A percentile compares a stretch with the other conserved stretches of the same genome.
Evolutionary conservation across 2,329 filamentous ascomycete genomes (phyloP).

Genomic region (Decorospora gaudefroyi): DNA sequence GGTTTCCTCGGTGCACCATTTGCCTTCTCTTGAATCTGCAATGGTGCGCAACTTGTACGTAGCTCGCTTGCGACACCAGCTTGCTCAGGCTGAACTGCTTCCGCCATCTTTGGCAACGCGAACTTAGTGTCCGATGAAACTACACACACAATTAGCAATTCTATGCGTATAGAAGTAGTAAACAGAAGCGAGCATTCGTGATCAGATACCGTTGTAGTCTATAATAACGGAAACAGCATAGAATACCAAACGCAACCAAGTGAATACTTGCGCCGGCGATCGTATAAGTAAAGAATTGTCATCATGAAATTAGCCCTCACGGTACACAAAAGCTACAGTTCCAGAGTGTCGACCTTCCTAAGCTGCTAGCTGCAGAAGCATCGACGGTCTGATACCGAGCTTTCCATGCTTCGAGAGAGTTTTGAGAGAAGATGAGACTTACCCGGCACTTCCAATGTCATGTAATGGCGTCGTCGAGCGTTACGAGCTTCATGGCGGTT

Average conservation of each 20-base stretch:
- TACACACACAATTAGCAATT: constrained; percentile 16
- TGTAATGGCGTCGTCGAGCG: constrained; percentile 15
- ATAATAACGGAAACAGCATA: constrained; percentile 42
- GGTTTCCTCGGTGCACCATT: constrained; percentile 31
- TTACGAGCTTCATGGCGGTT: constrained; percentile 17
- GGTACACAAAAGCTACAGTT: constrained; percentile 1
- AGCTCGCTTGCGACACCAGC: constrained; percentile 10
- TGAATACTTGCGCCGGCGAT: constrained; percentile 36
- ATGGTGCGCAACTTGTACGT: constrained; percentile 11
- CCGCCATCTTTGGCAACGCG: constrained; percentile 19
- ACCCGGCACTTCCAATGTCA: constrained; percentile 17
- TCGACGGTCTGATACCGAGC: no score
- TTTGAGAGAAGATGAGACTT: constrained; percentile 3
- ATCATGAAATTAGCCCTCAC: constrained; percentile 23
- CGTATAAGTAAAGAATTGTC: constrained; percentile 36
- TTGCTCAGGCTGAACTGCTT: constrained; percentile 14
- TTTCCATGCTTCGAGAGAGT: no score
- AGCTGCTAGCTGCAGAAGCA: no score
- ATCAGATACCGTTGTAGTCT: constrained; percentile 51
- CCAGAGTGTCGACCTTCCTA: no score
- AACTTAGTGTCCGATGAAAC: constrained; percentile 17
- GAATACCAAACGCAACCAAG: constrained; percentile 36
- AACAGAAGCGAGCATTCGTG: constrained; percentile 5
- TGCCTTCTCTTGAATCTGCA: constrained; percentile 18
- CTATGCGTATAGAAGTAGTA: background rate